Conservation (phyloP, 1,284 basidiomycete genomes). For the Hypsizygus ulmarius region DNA sequence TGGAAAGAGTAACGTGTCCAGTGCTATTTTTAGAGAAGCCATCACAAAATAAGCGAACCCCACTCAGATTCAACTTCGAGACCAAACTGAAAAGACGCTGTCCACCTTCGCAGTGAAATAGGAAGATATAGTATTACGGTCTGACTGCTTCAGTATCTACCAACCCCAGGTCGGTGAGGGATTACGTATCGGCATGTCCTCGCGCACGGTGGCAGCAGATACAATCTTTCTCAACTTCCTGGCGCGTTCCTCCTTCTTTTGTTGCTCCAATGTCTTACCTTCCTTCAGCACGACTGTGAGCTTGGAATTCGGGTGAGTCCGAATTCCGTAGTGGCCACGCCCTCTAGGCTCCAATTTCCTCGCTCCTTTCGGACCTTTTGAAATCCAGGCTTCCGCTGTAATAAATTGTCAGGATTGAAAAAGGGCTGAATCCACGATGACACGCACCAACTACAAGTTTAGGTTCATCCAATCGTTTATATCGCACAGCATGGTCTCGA, state of each 20-base stretch:
- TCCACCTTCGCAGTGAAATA: conserved; percentile 5
- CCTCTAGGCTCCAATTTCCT: conserved; percentile 84
- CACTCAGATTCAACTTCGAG: neutral
- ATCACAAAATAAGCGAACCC: neutral
- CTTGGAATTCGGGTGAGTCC: conserved; percentile 75
- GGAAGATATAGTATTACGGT: conserved; percentile 9
- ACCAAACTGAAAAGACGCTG: conserved; percentile 2
- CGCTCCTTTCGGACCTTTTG: conserved; percentile 71
- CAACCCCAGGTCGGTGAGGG: conserved; percentile 78
- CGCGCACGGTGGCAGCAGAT: conserved; percentile 74
- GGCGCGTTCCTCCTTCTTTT: conserved; percentile 59
- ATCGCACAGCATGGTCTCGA: conserved; percentile 78
- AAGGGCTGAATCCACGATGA: conserved; percentile 1
- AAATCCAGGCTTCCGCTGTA: conserved; percentile 90
- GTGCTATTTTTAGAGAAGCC: conserved; percentile 32
- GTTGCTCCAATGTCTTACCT: conserved; percentile 77
- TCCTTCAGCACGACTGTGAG: conserved; percentile 81
- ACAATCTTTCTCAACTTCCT: conserved; percentile 75
- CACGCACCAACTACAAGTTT: conserved; percentile 81
- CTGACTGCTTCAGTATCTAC: conserved; percentile 50
- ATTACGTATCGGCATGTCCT: conserved; percentile 78
- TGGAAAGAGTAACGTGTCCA: conserved; percentile 18
- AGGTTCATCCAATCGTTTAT: conserved; percentile 75
- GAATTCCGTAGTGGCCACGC: conserved; percentile 78
- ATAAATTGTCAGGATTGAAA: conserved; percentile 1